Evolutionary conservation across 139 green algal species (phyloP), one percentile per base, ranked within the genome.

Genomic region (Edaphochlamys debaryana): DNA sequence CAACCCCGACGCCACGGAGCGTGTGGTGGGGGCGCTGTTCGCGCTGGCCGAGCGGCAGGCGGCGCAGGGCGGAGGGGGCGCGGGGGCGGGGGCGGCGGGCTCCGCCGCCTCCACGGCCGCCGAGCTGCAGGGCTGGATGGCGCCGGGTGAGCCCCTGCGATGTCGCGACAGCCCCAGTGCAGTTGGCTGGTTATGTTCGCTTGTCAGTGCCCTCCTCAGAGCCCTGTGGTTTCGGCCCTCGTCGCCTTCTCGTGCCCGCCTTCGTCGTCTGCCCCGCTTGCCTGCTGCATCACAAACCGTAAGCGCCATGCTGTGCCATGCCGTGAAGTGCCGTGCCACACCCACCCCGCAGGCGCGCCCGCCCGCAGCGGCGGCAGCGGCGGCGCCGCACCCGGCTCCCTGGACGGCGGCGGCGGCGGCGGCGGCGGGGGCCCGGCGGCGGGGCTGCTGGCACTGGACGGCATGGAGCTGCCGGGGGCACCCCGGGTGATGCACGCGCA

Each of bases 21-120:
- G 91, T 22, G 89, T 97, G 32, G 79, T 98, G 67, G 94, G 94
- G 27, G 92, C 93, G 1, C 74, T 97, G 8, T 98, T 98, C 69
- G 75, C 52, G 13, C 83, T 87, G 27, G 63, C 79, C 52, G 42
- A 85, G 80, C 58, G 62, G 40, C 87, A 85, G 30, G 45, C 74
- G 73, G 52, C 76, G 63, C 42, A 30, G 3, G 56, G 23, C 25
- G 56, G 25, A 32, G 56, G 3, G 25, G 56, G 19, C 2, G 23
- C 2, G 23, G 56, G 17, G 23, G 56, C 56, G 23, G 56, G 9
- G 17, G 19, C 36, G 29, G 64, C 38, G 27, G 30, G 64, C n/a
- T 9, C 11, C 45, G 45, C 11, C 45, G 45, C n/a, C n/a, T n/a
- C n/a, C n/a, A n/a, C n/a, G n/a, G n/a, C n/a, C n/a, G n/a, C n/a